phyloP scores from a whole-genome alignment of 169 alveolate genomes.

The Plasmodium falciparum region DNA sequence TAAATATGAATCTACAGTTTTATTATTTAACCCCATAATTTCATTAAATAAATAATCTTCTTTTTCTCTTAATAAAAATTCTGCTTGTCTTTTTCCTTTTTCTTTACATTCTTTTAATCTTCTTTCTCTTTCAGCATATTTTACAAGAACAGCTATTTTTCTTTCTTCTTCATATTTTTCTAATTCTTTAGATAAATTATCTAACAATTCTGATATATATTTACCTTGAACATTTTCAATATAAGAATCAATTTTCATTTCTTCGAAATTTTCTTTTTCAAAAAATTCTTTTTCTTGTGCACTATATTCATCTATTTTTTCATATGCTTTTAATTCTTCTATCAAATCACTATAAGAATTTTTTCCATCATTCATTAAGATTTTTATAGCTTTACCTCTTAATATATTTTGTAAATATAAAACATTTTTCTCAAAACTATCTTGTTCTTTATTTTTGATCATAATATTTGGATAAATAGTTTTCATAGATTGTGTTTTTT shows the following conservation, averaged over 20 bases:
- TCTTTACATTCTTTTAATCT: conserved; percentile 75
- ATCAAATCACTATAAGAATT: conserved; percentile 58
- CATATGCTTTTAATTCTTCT: conserved; percentile 74
- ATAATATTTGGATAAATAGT: conserved; percentile 25
- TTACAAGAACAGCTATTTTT: conserved; percentile 70
- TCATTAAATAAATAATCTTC: conserved; percentile 77
- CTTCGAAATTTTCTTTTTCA: conserved; percentile 59
- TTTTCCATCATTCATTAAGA: conserved; percentile 75
- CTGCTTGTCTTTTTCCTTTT: conserved; percentile 78
- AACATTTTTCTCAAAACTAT: conserved; percentile 60
- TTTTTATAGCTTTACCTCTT: conserved; percentile 73
- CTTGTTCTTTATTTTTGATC: conserved; percentile 32
- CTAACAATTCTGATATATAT: conserved; percentile 65
- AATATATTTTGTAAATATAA: conserved; percentile 64
- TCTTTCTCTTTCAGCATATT: conserved; percentile 77
- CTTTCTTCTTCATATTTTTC: conserved; percentile 77
- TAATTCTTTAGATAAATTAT: conserved; percentile 69
- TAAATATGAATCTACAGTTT: conserved; percentile 75
- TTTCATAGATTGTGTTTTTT: conserved; percentile 60
- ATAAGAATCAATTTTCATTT: conserved; percentile 70
- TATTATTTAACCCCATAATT: conserved; percentile 75
- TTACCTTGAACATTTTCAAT: conserved; percentile 74
- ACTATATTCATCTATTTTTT: conserved; percentile 67
- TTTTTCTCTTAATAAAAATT: conserved; percentile 74
- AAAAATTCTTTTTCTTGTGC: conserved; percentile 39